Evolutionary conservation across 768 basidiomycete species (phyloP).

Genomic region (Piloderma croceum): DNA sequence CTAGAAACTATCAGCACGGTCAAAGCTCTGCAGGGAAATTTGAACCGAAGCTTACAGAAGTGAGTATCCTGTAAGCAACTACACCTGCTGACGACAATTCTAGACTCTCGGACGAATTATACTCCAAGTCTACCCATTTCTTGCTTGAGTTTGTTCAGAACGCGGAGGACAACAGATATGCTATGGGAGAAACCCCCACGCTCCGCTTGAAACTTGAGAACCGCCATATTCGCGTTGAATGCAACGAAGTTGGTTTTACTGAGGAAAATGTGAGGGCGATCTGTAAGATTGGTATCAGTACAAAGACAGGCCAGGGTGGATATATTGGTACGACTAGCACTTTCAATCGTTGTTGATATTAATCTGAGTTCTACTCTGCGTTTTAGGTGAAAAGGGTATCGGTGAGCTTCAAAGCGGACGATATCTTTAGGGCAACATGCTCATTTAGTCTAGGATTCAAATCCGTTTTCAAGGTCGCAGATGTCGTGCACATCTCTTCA

Average conservation of each 20-base stretch:
- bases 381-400: slow-evolving; percentile 24
- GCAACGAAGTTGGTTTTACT: slow-evolving; percentile 21
- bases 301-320: slow-evolving; percentile 12
- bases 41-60: background rate
- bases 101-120: slow-evolving; percentile 19
- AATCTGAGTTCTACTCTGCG: background rate
- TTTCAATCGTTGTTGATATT: slow-evolving; percentile 1
- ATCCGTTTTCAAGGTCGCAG: slow-evolving; percentile 23
- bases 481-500: slow-evolving; percentile 17
- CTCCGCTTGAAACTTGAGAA: slow-evolving; percentile 11
- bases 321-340: slow-evolving; percentile 9
- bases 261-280: slow-evolving; percentile 17
- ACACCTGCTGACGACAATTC: background rate
- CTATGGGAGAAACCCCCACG: slow-evolving; percentile 4
- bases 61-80: background rate
- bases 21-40: background rate
- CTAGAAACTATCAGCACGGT: background rate
- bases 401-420: too few species aligned
- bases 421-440: too few species aligned
- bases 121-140: slow-evolving; percentile 23
- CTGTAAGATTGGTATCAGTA: slow-evolving; percentile 22
- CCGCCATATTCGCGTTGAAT: slow-evolving; percentile 9
- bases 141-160: slow-evolving; percentile 24
- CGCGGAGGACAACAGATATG: slow-evolving; percentile 22
- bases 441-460: slow-evolving; percentile 19